phyloP scores from a whole-genome alignment of 768 basidiomycete species.

The Fomitopsis serialis region DNA sequence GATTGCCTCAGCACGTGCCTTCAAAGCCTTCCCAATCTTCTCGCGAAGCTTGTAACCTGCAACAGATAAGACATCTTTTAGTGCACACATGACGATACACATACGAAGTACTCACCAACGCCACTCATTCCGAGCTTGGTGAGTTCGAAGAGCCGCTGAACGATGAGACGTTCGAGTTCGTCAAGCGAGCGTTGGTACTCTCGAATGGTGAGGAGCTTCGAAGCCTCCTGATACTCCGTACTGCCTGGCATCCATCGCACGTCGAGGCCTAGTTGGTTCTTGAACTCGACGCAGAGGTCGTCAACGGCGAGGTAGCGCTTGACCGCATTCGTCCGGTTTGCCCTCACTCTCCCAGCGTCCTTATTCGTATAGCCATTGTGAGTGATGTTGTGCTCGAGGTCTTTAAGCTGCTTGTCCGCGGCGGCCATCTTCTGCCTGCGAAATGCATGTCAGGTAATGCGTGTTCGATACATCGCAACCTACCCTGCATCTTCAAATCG shows the following conservation, averaged over 20 bases:
- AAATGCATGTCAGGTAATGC: constrained; percentile 1
- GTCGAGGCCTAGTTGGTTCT: no score
- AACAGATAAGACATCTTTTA: no score
- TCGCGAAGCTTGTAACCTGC: constrained; percentile 30
- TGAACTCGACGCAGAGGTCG: no score
- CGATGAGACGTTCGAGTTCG: constrained; percentile 25
- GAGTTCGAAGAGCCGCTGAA: constrained; percentile 26
- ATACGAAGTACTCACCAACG: no score
- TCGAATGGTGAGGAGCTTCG: background rate
- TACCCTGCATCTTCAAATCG: no score
- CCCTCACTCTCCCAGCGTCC: no score
- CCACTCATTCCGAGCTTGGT: constrained; percentile 21
- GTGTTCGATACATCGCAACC: background rate
- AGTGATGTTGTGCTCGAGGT: no score
- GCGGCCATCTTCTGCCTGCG: background rate
- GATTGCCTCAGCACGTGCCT: constrained; percentile 27
- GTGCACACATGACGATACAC: background rate
- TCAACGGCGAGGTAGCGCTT: no score
- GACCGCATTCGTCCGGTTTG: no score
- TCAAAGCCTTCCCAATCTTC: constrained; percentile 30
- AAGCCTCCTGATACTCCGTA: no score
- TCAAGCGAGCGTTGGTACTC: constrained; percentile 21
- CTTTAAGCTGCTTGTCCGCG: constrained; percentile 1
- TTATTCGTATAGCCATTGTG: no score
- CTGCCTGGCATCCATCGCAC: constrained; percentile 1